Evolutionary conservation across 495 filamentous ascomycete genomes (phyloP), one percentile per base, ranked within the genome.

Genomic region (Penicillium dipodomyicola): DNA sequence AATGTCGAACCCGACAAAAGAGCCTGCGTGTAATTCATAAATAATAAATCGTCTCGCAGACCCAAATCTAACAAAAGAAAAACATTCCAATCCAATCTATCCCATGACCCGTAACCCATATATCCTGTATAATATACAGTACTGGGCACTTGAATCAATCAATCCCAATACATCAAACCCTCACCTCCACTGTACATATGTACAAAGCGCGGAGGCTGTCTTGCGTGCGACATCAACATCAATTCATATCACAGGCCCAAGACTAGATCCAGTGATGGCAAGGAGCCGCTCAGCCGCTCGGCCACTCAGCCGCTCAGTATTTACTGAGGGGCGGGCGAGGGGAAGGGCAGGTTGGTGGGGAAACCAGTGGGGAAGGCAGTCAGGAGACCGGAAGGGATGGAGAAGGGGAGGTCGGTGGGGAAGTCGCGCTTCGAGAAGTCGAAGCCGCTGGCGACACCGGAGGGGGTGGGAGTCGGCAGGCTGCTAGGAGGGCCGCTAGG

Each of bases 101-200:
- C 45, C 49, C 35, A 19, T 40, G 23, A 19, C 19, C 41, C 39
- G 20, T 33, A 54, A 10, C 52, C 41, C 41, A 47, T 47, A 44
- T 43, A 25, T 3, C 17, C 29, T 46, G 29, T 54, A 47, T 9
- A 32, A 1, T 46, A 25, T 46, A 54, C 42, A 46, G 41, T 54
- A 47, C 29, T 14, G 27, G 41, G 41, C 41, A 54, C 23, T 48
- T 52, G 49, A 52, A 35, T 52, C 30, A 35, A 22, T 33, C 41
- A 54, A 37, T 46, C 33, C 42, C 41, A 46, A 32, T 46, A 54
- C 41, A 22, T 54, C 52, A 35, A 14, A 19, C 17, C 45, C 45
- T 29, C 14, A 12, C 29, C 8, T 32, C 45, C 29, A 19, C 45
- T 41, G 49, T 52, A 41, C 33, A 22, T 17, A 25, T 40, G 33